Conservation (phyloP, 2,329 filamentous ascomycete species). For the Aspergillus terreus region DNA sequence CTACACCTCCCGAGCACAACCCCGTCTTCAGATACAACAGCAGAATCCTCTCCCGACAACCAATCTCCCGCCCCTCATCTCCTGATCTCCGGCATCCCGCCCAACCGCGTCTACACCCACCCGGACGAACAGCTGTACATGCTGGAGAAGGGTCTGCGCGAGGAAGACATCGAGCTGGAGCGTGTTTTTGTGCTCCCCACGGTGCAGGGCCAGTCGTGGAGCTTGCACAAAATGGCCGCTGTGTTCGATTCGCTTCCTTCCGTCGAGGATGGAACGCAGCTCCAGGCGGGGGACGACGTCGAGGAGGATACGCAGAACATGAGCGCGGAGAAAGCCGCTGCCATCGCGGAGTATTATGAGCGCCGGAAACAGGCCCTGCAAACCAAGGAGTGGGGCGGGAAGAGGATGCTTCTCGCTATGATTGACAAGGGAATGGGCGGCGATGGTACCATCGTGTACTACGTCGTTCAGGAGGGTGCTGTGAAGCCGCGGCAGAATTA, state of each 20-base stretch:
- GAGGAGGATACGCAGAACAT: conserved; percentile 11
- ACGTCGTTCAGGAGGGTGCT: conserved; percentile 61
- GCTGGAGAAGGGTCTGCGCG: conserved; percentile 48
- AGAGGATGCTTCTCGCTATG: conserved; percentile 56
- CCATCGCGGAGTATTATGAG: conserved; percentile 30
- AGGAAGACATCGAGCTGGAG: conserved; percentile 47
- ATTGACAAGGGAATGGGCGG: conserved; percentile 47
- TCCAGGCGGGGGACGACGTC: conserved; percentile 5
- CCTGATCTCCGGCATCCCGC: conserved; percentile 59
- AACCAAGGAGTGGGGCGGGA: conserved; percentile 43
- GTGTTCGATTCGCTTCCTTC: conserved; percentile 53
- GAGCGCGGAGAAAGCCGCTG: conserved; percentile 23
- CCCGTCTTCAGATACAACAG: background rate
- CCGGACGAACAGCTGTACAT: conserved; percentile 62
- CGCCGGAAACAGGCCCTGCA: conserved; percentile 20
- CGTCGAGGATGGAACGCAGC: conserved; percentile 11
- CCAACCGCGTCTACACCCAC: conserved; percentile 58
- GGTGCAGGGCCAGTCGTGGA: conserved; percentile 59
- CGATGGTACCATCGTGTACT: conserved; percentile 64
- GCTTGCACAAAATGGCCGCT: conserved; percentile 50
- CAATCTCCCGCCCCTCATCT: conserved; percentile 36
- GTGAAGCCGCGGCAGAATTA: conserved; percentile 64
- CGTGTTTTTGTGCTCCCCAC: conserved; percentile 59
- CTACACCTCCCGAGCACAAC: conserved; percentile 18
- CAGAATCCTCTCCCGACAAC: conserved; percentile 3